phyloP scores from a whole-genome alignment of 352 stramenopile genomes.

The Aphanomyces astaci region DNA sequence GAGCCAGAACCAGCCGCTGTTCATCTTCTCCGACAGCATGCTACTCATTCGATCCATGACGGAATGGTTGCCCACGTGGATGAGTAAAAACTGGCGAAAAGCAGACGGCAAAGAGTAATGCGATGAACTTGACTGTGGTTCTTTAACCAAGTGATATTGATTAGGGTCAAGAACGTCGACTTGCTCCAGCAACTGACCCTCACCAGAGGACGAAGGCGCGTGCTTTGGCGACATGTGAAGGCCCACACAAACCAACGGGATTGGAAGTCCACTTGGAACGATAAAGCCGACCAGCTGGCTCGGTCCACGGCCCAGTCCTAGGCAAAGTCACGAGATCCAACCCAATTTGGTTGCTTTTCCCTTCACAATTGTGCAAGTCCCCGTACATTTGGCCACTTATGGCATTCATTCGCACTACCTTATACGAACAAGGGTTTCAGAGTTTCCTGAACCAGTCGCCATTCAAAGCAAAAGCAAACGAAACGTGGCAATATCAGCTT shows the following conservation, averaged over 20 bases:
- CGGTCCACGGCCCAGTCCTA: slow-evolving; percentile 8
- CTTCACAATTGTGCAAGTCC: no score
- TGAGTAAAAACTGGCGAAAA: slow-evolving; percentile 46
- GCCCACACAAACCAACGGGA: slow-evolving; percentile 48
- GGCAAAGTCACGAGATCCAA: no score
- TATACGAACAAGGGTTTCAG: no score
- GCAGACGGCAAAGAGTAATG: slow-evolving; percentile 33
- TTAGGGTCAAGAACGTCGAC: slow-evolving; percentile 50
- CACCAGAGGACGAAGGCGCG: slow-evolving; percentile 34
- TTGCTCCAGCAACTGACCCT: slow-evolving; percentile 47
- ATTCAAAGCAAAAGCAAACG: no score
- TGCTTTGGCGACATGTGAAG: slow-evolving; percentile 63
- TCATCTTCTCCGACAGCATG: slow-evolving; percentile 74
- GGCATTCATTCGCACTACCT: no score
- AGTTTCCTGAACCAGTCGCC: no score
- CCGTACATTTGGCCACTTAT: no score
- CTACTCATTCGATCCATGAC: slow-evolving; percentile 76
- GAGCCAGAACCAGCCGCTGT: slow-evolving; percentile 30
- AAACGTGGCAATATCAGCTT: no score
- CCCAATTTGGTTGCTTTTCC: not conserved
- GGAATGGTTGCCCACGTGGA: slow-evolving; percentile 41
- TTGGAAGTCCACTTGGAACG: slow-evolving; percentile 67
- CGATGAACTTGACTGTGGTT: no score
- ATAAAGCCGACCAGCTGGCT: slow-evolving; percentile 49
- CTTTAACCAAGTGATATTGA: no score